Conservation (phyloP, 345 rosid genomes). For the Turritis glabra region DNA sequence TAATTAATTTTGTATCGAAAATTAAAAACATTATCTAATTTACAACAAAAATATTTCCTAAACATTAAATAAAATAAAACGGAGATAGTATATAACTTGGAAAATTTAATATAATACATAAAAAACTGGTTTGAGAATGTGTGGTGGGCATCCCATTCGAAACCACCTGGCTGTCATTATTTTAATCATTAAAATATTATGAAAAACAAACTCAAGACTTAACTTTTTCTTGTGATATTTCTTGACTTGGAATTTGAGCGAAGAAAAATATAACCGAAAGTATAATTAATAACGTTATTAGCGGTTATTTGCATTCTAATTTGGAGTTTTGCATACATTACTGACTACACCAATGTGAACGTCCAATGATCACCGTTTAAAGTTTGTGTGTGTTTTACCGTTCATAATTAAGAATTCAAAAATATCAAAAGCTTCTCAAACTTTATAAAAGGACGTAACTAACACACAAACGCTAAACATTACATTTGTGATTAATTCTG, state of each 20-base stretch:
- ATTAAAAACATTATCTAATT: no score
- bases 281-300: conserved; percentile 7
- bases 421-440: conserved; percentile 4
- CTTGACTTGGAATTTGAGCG: conserved; percentile 9
- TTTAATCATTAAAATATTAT: conserved; percentile 16
- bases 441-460: conserved; percentile 9
- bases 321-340: conserved; percentile 29
- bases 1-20: no score
- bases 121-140: neutral
- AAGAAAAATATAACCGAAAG: conserved; percentile 28
- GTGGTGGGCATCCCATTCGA: conserved; percentile 22
- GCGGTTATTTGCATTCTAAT: conserved; percentile 24
- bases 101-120: no score
- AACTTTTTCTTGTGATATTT: conserved; percentile 2
- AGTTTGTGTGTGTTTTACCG: neutral
- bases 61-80: no score
- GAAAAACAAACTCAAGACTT: neutral
- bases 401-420: neutral
- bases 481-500: no score
- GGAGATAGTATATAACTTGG: neutral
- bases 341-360: neutral
- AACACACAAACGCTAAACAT: neutral
- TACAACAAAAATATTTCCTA: no score
- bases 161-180: conserved; percentile 33
- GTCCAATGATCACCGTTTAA: conserved; percentile 29